phyloP scores from a whole-genome alignment of 169 alveolate genomes.

The Cryptosporidium andersoni region DNA sequence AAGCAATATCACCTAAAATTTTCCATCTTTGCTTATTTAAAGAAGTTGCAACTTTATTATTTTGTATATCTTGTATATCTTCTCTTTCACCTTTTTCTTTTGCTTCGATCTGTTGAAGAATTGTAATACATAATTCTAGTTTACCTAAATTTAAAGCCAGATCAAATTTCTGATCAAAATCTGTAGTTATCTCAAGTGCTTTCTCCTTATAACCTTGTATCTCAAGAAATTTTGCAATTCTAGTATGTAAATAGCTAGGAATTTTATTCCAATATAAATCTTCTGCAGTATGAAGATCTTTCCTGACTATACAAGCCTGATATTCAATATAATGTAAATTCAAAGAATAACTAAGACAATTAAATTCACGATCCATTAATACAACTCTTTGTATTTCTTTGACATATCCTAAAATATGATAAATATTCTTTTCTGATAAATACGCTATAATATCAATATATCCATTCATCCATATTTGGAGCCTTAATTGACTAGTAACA shows the following conservation, averaged over 20 bases:
- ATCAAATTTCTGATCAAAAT: conserved; percentile 92
- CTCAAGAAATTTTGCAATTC: conserved; percentile 90
- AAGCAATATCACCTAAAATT: conserved; percentile 80
- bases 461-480: conserved; percentile 81
- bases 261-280: conserved; percentile 73
- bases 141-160: conserved; percentile 87
- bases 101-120: conserved; percentile 77
- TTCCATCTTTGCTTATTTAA: conserved; percentile 78
- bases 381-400: conserved; percentile 79
- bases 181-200: conserved; percentile 88
- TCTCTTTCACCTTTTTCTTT: conserved; percentile 8
- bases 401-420: conserved; percentile 82
- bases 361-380: conserved; percentile 78
- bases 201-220: conserved; percentile 86
- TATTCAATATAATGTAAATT: conserved; percentile 78
- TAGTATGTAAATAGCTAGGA: conserved; percentile 83
- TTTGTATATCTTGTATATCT: conserved; percentile 35
- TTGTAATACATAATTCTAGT: conserved; percentile 82
- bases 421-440: conserved; percentile 76
- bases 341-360: conserved; percentile 75
- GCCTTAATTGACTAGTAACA: conserved; percentile 79
- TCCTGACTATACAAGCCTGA: conserved; percentile 72
- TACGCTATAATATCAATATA: conserved; percentile 81
- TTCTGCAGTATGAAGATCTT: conserved; percentile 82
- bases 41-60: conserved; percentile 15